Conservation (phyloP, 2,329 filamentous ascomycete species). For the Dactylonectria macrodidyma region DNA sequence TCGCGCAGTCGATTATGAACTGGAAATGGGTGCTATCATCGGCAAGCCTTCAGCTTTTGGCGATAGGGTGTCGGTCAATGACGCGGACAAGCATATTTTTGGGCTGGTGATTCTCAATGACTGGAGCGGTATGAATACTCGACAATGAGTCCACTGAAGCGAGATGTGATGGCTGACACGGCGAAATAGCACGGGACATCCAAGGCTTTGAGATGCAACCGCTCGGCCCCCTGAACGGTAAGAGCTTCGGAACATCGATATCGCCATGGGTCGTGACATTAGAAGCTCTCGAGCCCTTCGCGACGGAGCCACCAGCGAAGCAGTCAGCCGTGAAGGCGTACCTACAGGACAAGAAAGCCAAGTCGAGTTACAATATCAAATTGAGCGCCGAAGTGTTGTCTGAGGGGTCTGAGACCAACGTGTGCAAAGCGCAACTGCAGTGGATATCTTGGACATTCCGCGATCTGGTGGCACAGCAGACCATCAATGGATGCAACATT, state of each 20-base stretch:
- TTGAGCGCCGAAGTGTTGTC: conserved; percentile 49
- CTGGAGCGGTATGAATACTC: conserved; percentile 66
- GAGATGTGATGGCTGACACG: conserved; percentile 28
- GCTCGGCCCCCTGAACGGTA: conserved; percentile 73
- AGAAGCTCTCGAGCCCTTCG: conserved; percentile 73
- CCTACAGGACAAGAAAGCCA: conserved; percentile 50
- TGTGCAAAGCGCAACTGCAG: conserved; percentile 20
- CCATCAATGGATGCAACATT: conserved; percentile 50
- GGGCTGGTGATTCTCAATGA: conserved; percentile 75
- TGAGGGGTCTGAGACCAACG: conserved; percentile 13
- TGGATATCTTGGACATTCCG: conserved; percentile 57
- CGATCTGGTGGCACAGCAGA: conserved; percentile 39
- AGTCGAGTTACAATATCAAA: conserved; percentile 53
- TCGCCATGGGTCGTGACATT: conserved; percentile 74
- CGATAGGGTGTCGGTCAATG: conserved; percentile 56
- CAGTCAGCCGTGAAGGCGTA: conserved; percentile 38
- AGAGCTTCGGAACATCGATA: conserved; percentile 72
- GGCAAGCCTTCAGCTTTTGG: conserved; percentile 57
- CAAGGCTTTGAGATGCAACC: conserved; percentile 74
- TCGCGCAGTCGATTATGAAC: conserved; percentile 57
- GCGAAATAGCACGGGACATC: conserved; percentile 67
- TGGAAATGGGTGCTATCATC: conserved; percentile 62
- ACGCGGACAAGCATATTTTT: conserved; percentile 73
- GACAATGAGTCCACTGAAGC: conserved; percentile 34
- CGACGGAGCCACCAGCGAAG: conserved; percentile 42